A percentile compares a stretch with the other conserved stretches of the same genome.
Evolutionary conservation across 768 basidiomycete genomes (phyloP).

Genomic region (Jaapia argillacea): DNA sequence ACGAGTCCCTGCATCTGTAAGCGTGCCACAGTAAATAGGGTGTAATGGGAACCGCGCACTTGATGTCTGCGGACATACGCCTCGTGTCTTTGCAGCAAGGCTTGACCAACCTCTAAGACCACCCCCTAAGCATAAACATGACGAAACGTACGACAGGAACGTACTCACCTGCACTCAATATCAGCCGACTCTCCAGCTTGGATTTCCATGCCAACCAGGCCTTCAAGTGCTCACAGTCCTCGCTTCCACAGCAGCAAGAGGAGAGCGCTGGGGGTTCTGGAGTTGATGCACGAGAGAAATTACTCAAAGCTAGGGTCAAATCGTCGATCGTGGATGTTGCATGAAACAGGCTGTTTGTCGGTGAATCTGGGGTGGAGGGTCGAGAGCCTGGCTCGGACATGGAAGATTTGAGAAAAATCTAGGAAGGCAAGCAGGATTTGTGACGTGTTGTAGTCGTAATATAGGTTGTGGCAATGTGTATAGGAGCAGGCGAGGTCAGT

Average conservation of each 20-base stretch:
- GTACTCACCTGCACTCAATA: conserved; percentile 76
- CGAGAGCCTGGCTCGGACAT: conserved; percentile 16
- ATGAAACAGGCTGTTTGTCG: conserved; percentile 39
- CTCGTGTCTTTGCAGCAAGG: conserved; percentile 78
- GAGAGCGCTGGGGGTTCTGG: conserved; percentile 49
- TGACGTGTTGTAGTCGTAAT: too few species aligned
- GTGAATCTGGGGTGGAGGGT: conserved; percentile 39
- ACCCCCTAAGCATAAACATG: conserved; percentile 3
- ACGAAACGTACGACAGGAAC: conserved; percentile 1
- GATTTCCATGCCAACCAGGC: conserved; percentile 57
- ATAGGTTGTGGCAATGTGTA: too few species aligned
- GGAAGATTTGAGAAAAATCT: too few species aligned
- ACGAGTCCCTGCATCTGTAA: not conserved
- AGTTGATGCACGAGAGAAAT: conserved; percentile 66
- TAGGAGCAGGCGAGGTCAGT: too few species aligned
- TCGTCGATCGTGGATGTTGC: conserved; percentile 66
- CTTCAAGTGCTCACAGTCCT: conserved; percentile 55
- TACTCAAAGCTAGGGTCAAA: conserved; percentile 60
- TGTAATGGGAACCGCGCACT: conserved; percentile 31
- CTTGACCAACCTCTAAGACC: conserved; percentile 76
- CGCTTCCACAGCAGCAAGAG: conserved; percentile 56
- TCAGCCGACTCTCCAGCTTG: conserved; percentile 65
- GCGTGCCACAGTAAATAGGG: not conserved
- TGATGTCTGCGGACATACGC: conserved; percentile 71
- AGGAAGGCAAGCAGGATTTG: too few species aligned